Evolutionary conservation across 78 protist species (phyloP).

Genomic region (Pigoraptor vietnamica): DNA sequence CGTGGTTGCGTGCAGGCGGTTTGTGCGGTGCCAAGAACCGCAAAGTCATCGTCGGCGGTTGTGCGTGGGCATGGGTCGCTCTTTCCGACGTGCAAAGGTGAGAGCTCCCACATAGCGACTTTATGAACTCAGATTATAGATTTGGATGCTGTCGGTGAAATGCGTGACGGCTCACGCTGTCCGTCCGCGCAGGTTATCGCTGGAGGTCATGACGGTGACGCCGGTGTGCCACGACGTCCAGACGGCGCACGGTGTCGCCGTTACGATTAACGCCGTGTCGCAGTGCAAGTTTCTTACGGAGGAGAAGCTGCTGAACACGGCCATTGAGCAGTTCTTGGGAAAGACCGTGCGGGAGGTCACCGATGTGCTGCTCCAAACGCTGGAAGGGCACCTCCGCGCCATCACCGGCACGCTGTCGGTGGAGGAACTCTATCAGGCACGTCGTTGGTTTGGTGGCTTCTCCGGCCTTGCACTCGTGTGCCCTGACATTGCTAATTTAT

Average conservation of each 20-base stretch:
- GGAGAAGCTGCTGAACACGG: neutral
- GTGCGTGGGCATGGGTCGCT: neutral
- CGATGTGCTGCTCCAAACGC: slow-evolving; percentile 7
- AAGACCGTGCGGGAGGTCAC: neutral
- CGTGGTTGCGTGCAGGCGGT: neutral
- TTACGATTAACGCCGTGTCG: slow-evolving; percentile 12
- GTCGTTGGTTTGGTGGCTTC: neutral
- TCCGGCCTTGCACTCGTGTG: neutral
- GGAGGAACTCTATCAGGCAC: slow-evolving; percentile 19
- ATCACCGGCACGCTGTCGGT: slow-evolving; percentile 29
- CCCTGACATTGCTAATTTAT: neutral
- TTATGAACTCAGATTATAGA: too few relatives aligned
- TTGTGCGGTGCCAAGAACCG: neutral
- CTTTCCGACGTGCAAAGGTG: neutral
- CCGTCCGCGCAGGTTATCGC: neutral
- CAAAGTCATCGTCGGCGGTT: neutral
- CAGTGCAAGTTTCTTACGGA: slow-evolving; percentile 21
- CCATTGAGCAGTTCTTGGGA: slow-evolving; percentile 29
- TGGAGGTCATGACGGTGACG: slow-evolving; percentile 11
- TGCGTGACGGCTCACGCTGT: too few relatives aligned
- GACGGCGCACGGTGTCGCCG: neutral
- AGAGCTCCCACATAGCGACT: neutral
- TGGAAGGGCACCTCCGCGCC: slow-evolving; percentile 41
- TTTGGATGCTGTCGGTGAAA: too few relatives aligned
- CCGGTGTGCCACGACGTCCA: slow-evolving; percentile 10